Conservation (phyloP, 2,329 filamentous ascomycete genomes). For the Myriosclerotinia curreyana region DNA sequence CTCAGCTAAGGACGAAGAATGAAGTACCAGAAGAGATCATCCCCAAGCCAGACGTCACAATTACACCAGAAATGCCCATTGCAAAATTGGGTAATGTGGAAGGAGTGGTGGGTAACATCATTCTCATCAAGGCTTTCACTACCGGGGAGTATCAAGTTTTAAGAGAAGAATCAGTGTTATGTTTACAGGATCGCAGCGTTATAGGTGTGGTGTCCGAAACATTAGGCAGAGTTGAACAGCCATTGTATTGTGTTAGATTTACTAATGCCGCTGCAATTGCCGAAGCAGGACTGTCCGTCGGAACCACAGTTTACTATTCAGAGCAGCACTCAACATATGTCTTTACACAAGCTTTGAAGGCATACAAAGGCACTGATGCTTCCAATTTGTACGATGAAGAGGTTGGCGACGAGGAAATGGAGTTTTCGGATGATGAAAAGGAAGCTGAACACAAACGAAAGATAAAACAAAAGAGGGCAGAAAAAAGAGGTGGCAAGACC, state of each 20-base stretch:
- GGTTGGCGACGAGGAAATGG: constrained; percentile 77
- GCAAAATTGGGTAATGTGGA: constrained; percentile 72
- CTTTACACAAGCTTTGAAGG: constrained; percentile 78
- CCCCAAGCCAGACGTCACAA: constrained; percentile 73
- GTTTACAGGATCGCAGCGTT: constrained; percentile 69
- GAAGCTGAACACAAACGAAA: constrained; percentile 77
- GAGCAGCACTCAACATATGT: constrained; percentile 76
- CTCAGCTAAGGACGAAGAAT: constrained; percentile 74
- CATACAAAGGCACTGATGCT: constrained; percentile 84
- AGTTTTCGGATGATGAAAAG: constrained; percentile 95
- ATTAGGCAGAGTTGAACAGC: constrained; percentile 79
- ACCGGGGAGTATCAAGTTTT: constrained; percentile 82
- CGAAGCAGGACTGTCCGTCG: constrained; percentile 63
- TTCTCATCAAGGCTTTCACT: constrained; percentile 74
- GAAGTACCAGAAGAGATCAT: constrained; percentile 64
- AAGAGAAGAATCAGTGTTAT: constrained; percentile 80
- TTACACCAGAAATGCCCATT: constrained; percentile 75
- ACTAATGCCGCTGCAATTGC: constrained; percentile 64
- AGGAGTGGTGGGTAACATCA: constrained; percentile 71
- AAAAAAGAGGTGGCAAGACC: constrained; percentile 54
- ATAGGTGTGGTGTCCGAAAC: constrained; percentile 83
- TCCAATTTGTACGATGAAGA: constrained; percentile 96
- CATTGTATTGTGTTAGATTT: constrained; percentile 81
- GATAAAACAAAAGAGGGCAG: constrained; percentile 62
- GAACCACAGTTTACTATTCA: constrained; percentile 75